A percentile compares a stretch with the other conserved stretches of the same genome.
phyloP scores from a whole-genome alignment of 2,329 filamentous ascomycete species.

The Cladosporium phlei region DNA sequence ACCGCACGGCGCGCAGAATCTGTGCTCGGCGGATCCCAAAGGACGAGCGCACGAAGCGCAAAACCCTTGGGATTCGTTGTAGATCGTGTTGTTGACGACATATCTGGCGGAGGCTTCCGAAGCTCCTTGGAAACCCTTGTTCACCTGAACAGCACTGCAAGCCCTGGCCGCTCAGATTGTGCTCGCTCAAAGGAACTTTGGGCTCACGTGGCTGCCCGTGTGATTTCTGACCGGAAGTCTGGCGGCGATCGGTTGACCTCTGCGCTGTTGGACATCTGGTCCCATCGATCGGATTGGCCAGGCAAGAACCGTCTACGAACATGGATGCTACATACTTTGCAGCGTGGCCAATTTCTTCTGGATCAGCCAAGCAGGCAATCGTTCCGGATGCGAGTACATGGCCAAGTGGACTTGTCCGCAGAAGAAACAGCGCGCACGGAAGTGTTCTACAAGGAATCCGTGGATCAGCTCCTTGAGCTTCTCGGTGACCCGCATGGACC shows the following conservation, averaged over 20 bases:
- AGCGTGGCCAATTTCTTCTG: conserved; percentile 85
- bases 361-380: conserved; percentile 76
- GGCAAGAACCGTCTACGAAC: conserved; percentile 85
- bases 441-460: conserved; percentile 80
- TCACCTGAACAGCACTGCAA: conserved; percentile 9
- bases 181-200: conserved; percentile 80
- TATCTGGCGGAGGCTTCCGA: conserved; percentile 21
- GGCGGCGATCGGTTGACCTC: conserved; percentile 76
- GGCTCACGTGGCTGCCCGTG: conserved; percentile 78
- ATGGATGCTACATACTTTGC: conserved; percentile 90
- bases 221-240: conserved; percentile 72
- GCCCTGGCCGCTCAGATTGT: conserved; percentile 32
- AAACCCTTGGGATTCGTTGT: conserved; percentile 25
- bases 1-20: conserved; percentile 77
- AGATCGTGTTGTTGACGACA: conserved; percentile 25
- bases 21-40: conserved; percentile 59
- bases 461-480: conserved; percentile 76
- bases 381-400: conserved; percentile 62
- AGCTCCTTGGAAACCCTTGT: conserved; percentile 28
- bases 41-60: conserved; percentile 42
- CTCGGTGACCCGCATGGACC: conserved; percentile 73
- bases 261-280: conserved; percentile 82
- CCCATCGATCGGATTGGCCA: conserved; percentile 81
- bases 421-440: conserved; percentile 79
- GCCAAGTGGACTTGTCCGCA: conserved; percentile 62